These are phyloP conservation scores for Fusarium lyarnte DNA, from an alignment of 2,329 filamentous ascomycete species.

Conservation along the genomic window DNA sequence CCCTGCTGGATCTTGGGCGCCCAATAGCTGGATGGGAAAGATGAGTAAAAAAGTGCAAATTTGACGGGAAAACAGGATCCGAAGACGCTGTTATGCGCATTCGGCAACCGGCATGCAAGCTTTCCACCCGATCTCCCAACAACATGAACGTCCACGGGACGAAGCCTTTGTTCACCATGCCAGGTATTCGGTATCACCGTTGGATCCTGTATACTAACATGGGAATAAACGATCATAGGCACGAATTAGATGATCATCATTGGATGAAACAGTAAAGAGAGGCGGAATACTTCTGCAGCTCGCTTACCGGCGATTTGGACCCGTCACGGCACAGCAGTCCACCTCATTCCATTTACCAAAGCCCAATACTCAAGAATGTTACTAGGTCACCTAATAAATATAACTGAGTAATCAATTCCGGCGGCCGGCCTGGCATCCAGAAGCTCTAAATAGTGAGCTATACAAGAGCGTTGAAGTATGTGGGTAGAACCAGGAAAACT, in stretches of 20 bases:
- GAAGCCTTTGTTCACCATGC: rapidly evolving
- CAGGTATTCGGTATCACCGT: background rate
- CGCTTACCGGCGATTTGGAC: background rate
- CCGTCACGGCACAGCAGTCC: background rate
- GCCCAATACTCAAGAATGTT: background rate
- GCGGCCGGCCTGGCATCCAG: background rate
- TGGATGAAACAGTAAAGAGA: background rate
- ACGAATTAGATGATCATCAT: rapidly evolving
- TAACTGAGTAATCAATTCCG: too few species aligned
- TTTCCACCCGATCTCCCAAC: background rate
- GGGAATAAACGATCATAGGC: too few species aligned
- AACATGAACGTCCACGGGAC: background rate
- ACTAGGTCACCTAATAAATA: too few species aligned
- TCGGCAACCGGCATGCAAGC: background rate
- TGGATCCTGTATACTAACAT: background rate
- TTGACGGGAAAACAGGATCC: rapidly evolving
- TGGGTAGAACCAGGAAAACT: background rate
- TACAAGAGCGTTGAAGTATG: background rate
- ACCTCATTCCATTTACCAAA: constrained; percentile 1
- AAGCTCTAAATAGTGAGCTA: background rate
- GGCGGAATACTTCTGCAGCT: background rate
- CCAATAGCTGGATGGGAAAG: background rate
- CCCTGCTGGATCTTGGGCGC: background rate
- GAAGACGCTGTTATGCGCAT: rapidly evolving
- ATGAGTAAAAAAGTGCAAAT: background rate